Evolutionary conservation across 306 rosid genomes (phyloP), one percentile per base, ranked within the genome.

Genomic region (Rosa persica): DNA sequence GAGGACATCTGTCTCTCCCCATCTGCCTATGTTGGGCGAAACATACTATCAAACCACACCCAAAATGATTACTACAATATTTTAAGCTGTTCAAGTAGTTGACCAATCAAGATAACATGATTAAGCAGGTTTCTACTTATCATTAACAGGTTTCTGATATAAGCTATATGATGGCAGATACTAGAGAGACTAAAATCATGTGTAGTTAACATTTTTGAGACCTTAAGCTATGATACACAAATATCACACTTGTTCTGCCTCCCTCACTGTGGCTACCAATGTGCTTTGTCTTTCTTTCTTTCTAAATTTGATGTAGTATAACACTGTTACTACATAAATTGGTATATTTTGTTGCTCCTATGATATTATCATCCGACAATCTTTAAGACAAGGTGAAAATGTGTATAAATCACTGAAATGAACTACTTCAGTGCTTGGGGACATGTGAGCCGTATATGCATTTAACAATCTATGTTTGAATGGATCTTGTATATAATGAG

Each of bases 381-480:
- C 67, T 12, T 25, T 61, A 61, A 4, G 39, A 25, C 16, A 30
- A 25, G 13, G 20, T 54, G 58, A 17, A 12, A 39, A 73, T n/a
- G 49, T 8, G 8, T 15, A 22, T 72, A 20, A 72, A 72, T 57
- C 69, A 74, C 27, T 58, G 11, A 74, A 60, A 58, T 42, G 38
- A n/a, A 73, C 13, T 4, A 62, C 52, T 22, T 57, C 38, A 25
- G 48, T 58, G 78, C 42, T 75, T 74, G 55, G 12, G 10, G 54
- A 58, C 17, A 27, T 6, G 67, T 55, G 44, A 23, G 30, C 70
- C 8, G 25, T 23, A 19, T 2, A 43, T 0, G 42, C 52, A 49
- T 25, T 61, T 44, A 75, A 6, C 78, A 74, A 11, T 58, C n/a
- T 73, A 39, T 39, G 58, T 22, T 61, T 73, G 40, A 42, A 73